Evolutionary conservation across 441 rosid genomes (phyloP), one percentile per base, ranked within the genome.

Genomic region (Kokia cookei): DNA sequence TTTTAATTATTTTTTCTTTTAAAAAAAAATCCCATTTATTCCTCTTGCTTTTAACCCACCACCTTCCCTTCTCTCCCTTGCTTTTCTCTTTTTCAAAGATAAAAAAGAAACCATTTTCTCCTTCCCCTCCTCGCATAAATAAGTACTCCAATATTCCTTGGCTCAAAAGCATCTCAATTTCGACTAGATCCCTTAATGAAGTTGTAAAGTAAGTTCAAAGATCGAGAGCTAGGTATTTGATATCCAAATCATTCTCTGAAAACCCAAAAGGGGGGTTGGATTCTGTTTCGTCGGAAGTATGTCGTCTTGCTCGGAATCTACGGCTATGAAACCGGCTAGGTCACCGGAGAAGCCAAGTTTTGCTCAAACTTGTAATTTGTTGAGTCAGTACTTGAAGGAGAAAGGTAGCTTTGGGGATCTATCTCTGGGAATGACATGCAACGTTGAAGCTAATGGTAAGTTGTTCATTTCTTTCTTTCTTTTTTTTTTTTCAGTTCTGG

Each of bases 341-440:
- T 48, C 74, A 43, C 70, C 79, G 43, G 90, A 81, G 72, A 89
- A 83, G 76, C 75, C 86, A 8, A 90, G 86, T 73, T 92, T 94
- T 78, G 79, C 86, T 0, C 90, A 81, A 67, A 94, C 84, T 2
- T 94, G 93, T 83, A 89, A 77, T 72, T 69, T 86, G 75, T 82
- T 92, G 78, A 91, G 95, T 78, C 97, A 88, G 80, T 92, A 87
- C 82, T 67, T 92, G 73, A 92, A 90, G 78, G 91, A 83, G 86
- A 86, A 81, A 15, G 93, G 98, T 51, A 82, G 83, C 59, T 86
- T 92, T 22, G 94, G 95, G 73, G 97, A 90, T 86, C 93, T 92
- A n/a, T 77, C 72, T 63, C 90, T 89, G 15, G 91, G 85, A 19
- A 85, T 89, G 82, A 77, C 91, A 35, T 80, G 88, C 87, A 79